Evolutionary conservation across 1,139 yeast genomes (phyloP).

Genomic region (Hyphopichia burtonii): DNA sequence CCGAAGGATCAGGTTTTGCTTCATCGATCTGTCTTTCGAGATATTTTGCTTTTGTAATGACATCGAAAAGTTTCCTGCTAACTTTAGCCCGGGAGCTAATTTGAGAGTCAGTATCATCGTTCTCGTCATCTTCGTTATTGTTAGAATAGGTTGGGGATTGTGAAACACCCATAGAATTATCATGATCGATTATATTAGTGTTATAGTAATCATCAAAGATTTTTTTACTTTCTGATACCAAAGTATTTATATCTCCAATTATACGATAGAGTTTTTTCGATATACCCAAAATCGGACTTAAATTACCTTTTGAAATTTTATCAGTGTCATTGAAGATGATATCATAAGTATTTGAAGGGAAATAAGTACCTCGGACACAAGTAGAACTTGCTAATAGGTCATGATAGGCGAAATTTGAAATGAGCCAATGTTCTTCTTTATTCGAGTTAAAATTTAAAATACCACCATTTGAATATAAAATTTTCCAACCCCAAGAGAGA

Average conservation of each 20-base stretch:
- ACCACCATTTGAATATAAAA: slow-evolving; percentile 60
- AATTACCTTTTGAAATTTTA: slow-evolving; percentile 34
- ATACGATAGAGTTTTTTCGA: slow-evolving; percentile 64
- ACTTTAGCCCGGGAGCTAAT: slow-evolving; percentile 26
- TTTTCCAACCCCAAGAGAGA: slow-evolving; percentile 59
- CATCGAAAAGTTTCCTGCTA: slow-evolving; percentile 20
- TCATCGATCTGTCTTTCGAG: slow-evolving; percentile 52
- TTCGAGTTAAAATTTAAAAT: slow-evolving; percentile 51
- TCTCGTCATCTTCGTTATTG: slow-evolving; percentile 1
- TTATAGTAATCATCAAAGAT: slow-evolving; percentile 14
- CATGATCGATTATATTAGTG: not conserved
- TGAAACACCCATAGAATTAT: not conserved
- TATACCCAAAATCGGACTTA: slow-evolving; percentile 73
- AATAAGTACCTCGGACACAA: slow-evolving; percentile 56
- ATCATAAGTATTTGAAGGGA: slow-evolving; percentile 57
- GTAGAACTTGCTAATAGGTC: slow-evolving; percentile 68
- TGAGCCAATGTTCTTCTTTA: slow-evolving; percentile 68
- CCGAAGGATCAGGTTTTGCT: slow-evolving; percentile 54
- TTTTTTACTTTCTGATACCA: slow-evolving; percentile 53
- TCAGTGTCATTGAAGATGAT: slow-evolving; percentile 43
- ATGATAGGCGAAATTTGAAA: slow-evolving; percentile 81
- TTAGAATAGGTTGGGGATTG: not conserved
- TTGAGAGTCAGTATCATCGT: slow-evolving; percentile 16
- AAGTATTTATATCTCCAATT: slow-evolving; percentile 66
- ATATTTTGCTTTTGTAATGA: slow-evolving; percentile 37